Percentiles rank a stretch among this genome's conserved stretches.
Evolutionary conservation across 129 eudicot genomes (phyloP).

Genomic region (Helianthus tuberosus): DNA sequence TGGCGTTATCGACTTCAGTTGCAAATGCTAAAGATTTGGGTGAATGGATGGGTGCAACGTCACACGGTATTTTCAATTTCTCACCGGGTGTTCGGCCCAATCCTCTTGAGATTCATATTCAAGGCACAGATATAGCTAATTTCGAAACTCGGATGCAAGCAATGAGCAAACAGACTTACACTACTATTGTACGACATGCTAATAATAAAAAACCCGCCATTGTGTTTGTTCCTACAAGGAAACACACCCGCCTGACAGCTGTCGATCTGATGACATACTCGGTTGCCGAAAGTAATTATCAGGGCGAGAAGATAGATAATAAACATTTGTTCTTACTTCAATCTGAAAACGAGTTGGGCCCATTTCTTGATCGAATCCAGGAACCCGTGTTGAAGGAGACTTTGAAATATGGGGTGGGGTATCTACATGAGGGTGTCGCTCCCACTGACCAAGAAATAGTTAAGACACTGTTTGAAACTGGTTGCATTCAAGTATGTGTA

Average conservation of each 20-base stretch:
- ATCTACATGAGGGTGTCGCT: slow-evolving; percentile 76
- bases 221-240: slow-evolving; percentile 87
- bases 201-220: slow-evolving; percentile 78
- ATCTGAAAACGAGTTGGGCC: slow-evolving; percentile 58
- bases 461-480: slow-evolving; percentile 78
- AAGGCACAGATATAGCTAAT: slow-evolving; percentile 85
- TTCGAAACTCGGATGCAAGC: slow-evolving; percentile 98
- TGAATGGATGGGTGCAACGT: slow-evolving; percentile 95
- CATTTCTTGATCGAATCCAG: slow-evolving; percentile 53
- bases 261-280: slow-evolving; percentile 86
- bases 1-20: slow-evolving; percentile 84
- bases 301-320: slow-evolving; percentile 54
- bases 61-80: slow-evolving; percentile 91
- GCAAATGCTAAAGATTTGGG: slow-evolving; percentile 98
- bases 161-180: slow-evolving; percentile 88
- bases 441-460: slow-evolving; percentile 84
- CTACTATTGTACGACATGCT: slow-evolving; percentile 84
- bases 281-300: slow-evolving; percentile 53
- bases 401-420: slow-evolving; percentile 82
- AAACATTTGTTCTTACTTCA: slow-evolving; percentile 62
- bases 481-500: slow-evolving; percentile 88
- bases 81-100: slow-evolving; percentile 91
- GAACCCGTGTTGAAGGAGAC: slow-evolving; percentile 86
- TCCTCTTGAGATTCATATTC: slow-evolving; percentile 89
- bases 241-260: slow-evolving; percentile 79